Base-by-base conservation (phyloP, 345 rosid species). In the Acer yangbiense region DNA sequence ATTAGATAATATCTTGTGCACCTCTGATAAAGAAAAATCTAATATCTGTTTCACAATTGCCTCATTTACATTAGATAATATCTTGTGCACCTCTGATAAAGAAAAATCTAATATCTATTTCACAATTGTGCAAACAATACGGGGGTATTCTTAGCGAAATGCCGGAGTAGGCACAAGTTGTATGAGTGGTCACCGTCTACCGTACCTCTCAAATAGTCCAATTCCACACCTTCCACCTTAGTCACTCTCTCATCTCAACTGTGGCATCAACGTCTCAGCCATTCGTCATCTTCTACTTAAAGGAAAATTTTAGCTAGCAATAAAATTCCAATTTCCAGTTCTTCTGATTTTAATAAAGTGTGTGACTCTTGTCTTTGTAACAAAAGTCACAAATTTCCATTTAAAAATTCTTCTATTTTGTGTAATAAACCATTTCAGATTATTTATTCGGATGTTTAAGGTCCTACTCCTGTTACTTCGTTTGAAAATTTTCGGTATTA, bases 321-420 rank as follows among this genome's bases (percentile, higher is more conserved):
- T 44, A 44, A 46, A 27, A 60, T 61, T 60, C 5, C 6, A 2
- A 0, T 60, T 41, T 73, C 1, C 0, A 21, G 61, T 20, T 17
- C 18, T 12, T 14, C 18, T 1, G 9, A 43, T 43, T 43, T 9
- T 23, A 43, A 43, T 68, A 17, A 9, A n/a, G 3, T 27, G 1
- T 72, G 29, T 39, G 29, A 70, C 8, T 73, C 67, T 11, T 73
- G 41, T 61, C 20, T 39, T 20, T 73, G 21, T 1, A 73, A 73
- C 9, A 73, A 73, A 41, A 73, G 58, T 61, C 58, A 61, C 0
- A 73, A 61, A 11, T 6, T 39, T 2, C 12, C 66, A 11, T 46
- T 63, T 21, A 41, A 1, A 1, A 2, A 0, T 10, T 61, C 21
- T 6, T 60, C 3, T 6, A 0, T 58, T 12, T 0, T 0, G 0